These are phyloP conservation scores for Cylindrotheca closterium DNA, from an alignment of 108 stramenopile species.

Conservation along the genomic window DNA sequence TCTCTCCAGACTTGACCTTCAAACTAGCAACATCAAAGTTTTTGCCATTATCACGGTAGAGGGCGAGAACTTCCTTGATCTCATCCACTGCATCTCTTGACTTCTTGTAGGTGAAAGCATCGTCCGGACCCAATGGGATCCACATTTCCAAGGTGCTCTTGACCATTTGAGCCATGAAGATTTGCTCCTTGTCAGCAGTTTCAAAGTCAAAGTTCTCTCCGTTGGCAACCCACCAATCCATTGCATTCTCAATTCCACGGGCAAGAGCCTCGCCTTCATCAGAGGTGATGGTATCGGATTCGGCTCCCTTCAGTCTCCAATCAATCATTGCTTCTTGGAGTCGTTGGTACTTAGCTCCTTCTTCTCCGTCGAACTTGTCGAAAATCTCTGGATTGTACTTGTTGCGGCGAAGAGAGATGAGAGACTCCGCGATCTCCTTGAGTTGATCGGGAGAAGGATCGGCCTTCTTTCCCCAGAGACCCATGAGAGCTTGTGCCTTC, in stretches of 20 bases:
- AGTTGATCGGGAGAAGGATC: slow-evolving; percentile 21
- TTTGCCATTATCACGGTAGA: slow-evolving; percentile 38
- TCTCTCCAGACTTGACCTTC: slow-evolving; percentile 29
- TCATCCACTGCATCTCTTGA: slow-evolving; percentile 25
- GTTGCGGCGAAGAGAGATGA: slow-evolving; percentile 36
- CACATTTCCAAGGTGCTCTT: slow-evolving; percentile 26
- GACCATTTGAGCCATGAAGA: slow-evolving; percentile 23
- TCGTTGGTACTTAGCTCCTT: slow-evolving; percentile 35
- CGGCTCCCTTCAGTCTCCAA: slow-evolving; percentile 28
- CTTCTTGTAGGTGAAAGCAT: slow-evolving; percentile 22
- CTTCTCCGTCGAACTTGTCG: slow-evolving; percentile 31
- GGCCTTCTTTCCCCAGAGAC: slow-evolving; percentile 33
- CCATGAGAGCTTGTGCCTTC: slow-evolving; percentile 32
- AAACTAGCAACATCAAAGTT: slow-evolving; percentile 17
- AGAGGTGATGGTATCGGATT: slow-evolving; percentile 10
- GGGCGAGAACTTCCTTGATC: slow-evolving; percentile 26
- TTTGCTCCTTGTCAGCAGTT: slow-evolving; percentile 12
- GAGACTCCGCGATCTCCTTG: slow-evolving; percentile 39
- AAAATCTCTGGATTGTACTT: slow-evolving; percentile 34
- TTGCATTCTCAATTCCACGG: slow-evolving; percentile 31
- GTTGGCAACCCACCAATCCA: slow-evolving; percentile 41
- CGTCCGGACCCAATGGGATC: slow-evolving; percentile 22
- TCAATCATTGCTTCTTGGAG: slow-evolving; percentile 40
- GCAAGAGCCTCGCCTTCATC: slow-evolving; percentile 32
- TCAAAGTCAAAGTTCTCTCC: slow-evolving; percentile 18